Percentiles rank a stretch among this genome's conserved stretches.
These are phyloP conservation scores for Eimeria praecox DNA, from an alignment of 169 alveolate genomes.

Conservation along the genomic window DNA sequence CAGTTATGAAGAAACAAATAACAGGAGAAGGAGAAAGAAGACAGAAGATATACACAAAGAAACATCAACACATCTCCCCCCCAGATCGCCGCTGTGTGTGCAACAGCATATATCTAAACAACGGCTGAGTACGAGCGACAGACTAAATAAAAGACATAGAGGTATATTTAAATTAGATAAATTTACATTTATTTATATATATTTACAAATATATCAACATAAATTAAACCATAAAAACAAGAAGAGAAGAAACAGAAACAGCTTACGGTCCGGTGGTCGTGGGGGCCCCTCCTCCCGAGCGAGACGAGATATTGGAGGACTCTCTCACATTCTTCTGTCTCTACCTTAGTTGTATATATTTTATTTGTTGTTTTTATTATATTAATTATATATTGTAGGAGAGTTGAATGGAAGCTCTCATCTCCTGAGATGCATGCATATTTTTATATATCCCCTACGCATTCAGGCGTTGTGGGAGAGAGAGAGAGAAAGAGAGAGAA, in stretches of 20 bases:
- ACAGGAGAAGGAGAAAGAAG: not conserved
- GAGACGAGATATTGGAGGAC: not conserved
- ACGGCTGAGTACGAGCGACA: no score
- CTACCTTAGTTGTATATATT: not conserved
- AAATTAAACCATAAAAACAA: not conserved
- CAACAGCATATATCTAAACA: no score
- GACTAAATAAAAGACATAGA: not conserved
- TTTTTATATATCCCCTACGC: not conserved
- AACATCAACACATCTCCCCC: not conserved
- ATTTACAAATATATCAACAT: not conserved
- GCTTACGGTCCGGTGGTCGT: constrained; percentile 34
- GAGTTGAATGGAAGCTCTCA: not conserved
- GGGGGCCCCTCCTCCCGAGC: constrained; percentile 19
- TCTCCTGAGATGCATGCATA: no score
- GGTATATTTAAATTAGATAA: not conserved
- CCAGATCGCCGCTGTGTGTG: not conserved
- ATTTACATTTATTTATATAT: not conserved
- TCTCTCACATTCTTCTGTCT: not conserved
- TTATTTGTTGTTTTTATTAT: not conserved
- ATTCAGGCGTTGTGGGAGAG: not conserved
- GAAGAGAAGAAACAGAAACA: not conserved
- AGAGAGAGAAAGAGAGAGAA: no score
- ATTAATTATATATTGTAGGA: not conserved
- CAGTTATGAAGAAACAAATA: not conserved
- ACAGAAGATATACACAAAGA: not conserved